phyloP scores from a whole-genome alignment of 106 monocot genomes.

The Xerophyta viscosa region DNA sequence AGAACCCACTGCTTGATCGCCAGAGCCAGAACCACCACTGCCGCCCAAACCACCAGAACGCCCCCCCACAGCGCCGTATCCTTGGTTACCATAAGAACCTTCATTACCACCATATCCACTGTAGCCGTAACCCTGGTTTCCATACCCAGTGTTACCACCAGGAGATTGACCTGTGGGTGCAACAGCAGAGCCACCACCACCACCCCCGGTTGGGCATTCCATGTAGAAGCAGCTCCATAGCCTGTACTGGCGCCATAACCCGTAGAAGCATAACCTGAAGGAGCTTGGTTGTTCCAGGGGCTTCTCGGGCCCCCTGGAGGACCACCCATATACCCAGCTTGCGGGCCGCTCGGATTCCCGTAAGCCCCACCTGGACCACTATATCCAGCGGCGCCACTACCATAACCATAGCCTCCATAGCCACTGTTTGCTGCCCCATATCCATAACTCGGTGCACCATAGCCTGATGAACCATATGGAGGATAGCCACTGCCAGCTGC shows the following conservation, averaged over 20 bases:
- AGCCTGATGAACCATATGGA: slow-evolving; percentile 55
- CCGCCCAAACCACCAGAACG: slow-evolving; percentile 7
- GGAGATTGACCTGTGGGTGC: slow-evolving; percentile 47
- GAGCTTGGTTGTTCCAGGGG: slow-evolving; percentile 66
- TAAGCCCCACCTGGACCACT: slow-evolving; percentile 46
- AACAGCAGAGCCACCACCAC: slow-evolving; percentile 13
- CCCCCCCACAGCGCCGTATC: slow-evolving; percentile 41
- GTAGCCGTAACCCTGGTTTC: slow-evolving; percentile 78
- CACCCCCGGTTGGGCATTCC: slow-evolving; percentile 43
- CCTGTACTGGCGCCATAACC: slow-evolving; percentile 51
- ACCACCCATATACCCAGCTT: slow-evolving; percentile 42
- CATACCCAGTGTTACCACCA: slow-evolving; percentile 48
- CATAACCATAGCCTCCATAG: slow-evolving; percentile 46
- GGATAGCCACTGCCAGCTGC: slow-evolving; percentile 40
- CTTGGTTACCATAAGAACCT: slow-evolving; percentile 39
- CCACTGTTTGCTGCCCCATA: slow-evolving; percentile 48
- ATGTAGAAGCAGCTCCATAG: slow-evolving; percentile 46
- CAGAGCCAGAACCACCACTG: slow-evolving; percentile 9
- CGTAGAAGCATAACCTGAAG: slow-evolving; percentile 58
- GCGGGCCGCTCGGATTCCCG: slow-evolving; percentile 54
- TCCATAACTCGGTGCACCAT: slow-evolving; percentile 61
- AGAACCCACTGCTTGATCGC: slow-evolving; percentile 33
- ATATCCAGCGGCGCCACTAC: slow-evolving; percentile 24
- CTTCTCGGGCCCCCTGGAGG: slow-evolving; percentile 54
- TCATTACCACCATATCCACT: slow-evolving; percentile 45